These are phyloP conservation scores for Colletotrichum orbiculare DNA, from an alignment of 2,329 filamentous ascomycete genomes.

Conservation along the genomic window DNA sequence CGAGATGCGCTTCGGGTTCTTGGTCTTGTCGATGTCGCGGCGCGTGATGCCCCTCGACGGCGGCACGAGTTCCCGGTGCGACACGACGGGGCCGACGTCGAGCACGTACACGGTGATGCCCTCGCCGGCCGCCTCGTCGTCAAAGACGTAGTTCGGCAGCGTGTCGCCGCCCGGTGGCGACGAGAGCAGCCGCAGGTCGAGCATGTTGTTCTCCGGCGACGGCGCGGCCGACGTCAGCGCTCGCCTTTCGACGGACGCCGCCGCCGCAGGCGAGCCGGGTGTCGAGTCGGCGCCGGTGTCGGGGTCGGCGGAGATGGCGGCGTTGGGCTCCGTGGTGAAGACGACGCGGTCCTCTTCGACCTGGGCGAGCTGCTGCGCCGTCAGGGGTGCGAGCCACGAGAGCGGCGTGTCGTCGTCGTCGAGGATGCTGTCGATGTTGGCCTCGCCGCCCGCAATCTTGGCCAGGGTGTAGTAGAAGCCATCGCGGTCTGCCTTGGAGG, in stretches of 20 bases:
- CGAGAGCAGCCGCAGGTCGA: not conserved
- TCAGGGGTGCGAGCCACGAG: not conserved
- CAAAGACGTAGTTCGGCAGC: not conserved
- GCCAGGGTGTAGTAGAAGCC: not conserved
- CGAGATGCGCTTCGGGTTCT: not conserved
- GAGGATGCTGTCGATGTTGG: not conserved
- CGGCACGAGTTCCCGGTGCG: not conserved
- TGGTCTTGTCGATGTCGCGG: not conserved
- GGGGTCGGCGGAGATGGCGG: not conserved
- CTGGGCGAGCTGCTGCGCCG: not conserved
- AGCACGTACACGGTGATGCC: not conserved
- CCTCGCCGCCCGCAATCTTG: not conserved
- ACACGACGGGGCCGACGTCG: not conserved
- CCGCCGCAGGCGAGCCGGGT: too few relatives aligned
- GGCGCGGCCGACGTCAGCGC: not conserved
- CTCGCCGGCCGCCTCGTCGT: not conserved
- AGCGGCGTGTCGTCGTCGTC: not conserved
- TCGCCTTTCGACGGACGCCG: not conserved
- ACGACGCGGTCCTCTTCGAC: not conserved
- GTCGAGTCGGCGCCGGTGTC: not conserved
- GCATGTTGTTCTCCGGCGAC: not conserved
- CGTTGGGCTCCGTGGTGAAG: not conserved
- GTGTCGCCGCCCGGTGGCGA: not conserved
- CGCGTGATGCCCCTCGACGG: not conserved
- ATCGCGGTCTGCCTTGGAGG: not conserved